phyloP scores from a whole-genome alignment of 2,329 filamentous ascomycete species.

The Trichophyton simii region DNA sequence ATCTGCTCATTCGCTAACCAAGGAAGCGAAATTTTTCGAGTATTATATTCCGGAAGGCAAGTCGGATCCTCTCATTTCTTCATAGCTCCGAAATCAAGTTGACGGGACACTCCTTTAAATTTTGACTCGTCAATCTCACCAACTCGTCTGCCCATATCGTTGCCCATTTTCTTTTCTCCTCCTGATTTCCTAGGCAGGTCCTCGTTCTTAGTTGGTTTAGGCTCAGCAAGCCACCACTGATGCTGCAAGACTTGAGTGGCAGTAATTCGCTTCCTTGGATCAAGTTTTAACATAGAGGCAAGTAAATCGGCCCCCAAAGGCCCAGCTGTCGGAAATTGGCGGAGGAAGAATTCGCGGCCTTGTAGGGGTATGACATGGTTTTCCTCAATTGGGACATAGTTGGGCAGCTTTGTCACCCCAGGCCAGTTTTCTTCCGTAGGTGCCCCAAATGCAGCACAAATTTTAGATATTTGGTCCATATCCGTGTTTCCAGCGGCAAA shows the following conservation, averaged over 20 bases:
- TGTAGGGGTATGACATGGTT: constrained; percentile 45
- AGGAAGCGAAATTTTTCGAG: background rate
- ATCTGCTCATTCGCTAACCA: background rate
- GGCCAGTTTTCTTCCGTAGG: constrained; percentile 94
- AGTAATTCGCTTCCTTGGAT: constrained; percentile 73
- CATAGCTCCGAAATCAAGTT: constrained; percentile 58
- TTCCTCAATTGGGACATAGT: constrained; percentile 60
- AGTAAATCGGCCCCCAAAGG: constrained; percentile 75
- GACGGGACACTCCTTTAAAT: constrained; percentile 64
- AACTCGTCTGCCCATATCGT: constrained; percentile 65
- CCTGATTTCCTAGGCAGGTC: constrained; percentile 68
- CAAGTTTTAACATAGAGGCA: constrained; percentile 69
- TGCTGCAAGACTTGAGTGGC: constrained; percentile 69
- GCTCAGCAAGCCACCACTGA: constrained; percentile 73
- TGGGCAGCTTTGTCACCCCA: constrained; percentile 66
- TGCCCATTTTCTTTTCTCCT: constrained; percentile 62
- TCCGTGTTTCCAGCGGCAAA: constrained; percentile 77
- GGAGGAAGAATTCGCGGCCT: constrained; percentile 59
- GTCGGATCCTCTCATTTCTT: background rate
- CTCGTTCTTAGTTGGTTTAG: constrained; percentile 67
- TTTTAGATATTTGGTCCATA: constrained; percentile 71
- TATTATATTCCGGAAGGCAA: background rate
- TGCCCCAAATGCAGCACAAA: constrained; percentile 74
- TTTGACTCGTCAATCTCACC: constrained; percentile 56
- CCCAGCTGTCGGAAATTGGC: constrained; percentile 68